Percentiles rank a stretch among this genome's conserved stretches.
phyloP scores from a whole-genome alignment of 768 basidiomycete genomes.

The Leccinum longicurvipes region DNA sequence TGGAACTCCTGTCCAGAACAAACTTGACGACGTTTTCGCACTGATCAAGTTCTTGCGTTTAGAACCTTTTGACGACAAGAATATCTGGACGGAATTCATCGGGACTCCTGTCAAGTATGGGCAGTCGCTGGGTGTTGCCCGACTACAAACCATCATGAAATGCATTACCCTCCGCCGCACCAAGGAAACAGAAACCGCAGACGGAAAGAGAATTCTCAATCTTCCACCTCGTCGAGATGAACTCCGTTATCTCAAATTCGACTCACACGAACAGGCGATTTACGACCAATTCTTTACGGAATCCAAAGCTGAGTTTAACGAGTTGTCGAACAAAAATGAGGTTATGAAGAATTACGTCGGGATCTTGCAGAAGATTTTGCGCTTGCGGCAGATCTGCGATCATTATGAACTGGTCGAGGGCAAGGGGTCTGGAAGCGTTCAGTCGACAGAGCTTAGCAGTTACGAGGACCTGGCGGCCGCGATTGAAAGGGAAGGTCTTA shows the following conservation, averaged over 20 bases:
- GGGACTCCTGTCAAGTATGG: conserved; percentile 91
- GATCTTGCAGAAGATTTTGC: conserved; percentile 93
- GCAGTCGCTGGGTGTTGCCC: conserved; percentile 82
- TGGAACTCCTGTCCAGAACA: conserved; percentile 99
- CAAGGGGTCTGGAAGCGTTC: conserved; percentile 49
- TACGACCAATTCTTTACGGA: conserved; percentile 88
- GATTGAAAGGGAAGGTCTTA: conserved; percentile 79
- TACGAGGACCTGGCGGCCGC: conserved; percentile 79
- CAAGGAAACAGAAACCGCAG: conserved; percentile 79
- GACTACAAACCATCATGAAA: conserved; percentile 96
- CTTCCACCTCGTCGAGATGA: conserved; percentile 91
- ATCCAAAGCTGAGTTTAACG: conserved; percentile 89
- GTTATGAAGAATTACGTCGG: conserved; percentile 99
- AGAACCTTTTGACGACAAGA: conserved; percentile 90
- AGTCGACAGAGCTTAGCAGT: conserved; percentile 45
- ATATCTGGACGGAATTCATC: conserved; percentile 89
- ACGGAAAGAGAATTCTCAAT: conserved; percentile 82
- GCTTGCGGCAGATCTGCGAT: conserved; percentile 96
- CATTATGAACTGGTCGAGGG: conserved; percentile 87
- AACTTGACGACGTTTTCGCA: conserved; percentile 96
- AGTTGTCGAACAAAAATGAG: conserved; percentile 83
- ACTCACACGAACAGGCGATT: conserved; percentile 74
- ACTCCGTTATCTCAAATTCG: conserved; percentile 80
- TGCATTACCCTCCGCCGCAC: conserved; percentile 95
- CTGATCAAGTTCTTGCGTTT: conserved; percentile 94